Evolutionary conservation across 805 yeast genomes (phyloP), one percentile per base, ranked within the genome.

Genomic region (Hanseniaspora lindneri): DNA sequence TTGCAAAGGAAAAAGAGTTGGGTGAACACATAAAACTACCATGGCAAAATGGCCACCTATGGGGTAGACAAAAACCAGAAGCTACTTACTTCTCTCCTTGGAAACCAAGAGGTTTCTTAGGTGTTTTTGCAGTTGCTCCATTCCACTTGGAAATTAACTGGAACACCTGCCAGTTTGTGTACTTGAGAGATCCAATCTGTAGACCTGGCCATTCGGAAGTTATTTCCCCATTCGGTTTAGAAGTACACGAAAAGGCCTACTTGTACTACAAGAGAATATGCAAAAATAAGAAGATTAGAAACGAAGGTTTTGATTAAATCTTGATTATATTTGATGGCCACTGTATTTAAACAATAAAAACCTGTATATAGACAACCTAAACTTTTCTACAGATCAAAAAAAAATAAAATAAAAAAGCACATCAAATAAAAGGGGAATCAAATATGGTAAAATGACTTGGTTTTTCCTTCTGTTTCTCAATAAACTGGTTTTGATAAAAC

Each of bases 121-220:
- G 95, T 2, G 94, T 95, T 41, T 84, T 87, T 66, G 92, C 96
- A 11, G 75, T 92, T 52, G 73, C 85, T 58, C 98, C 98, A 25
- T 80, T 83, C 54, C 97, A 92, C 65, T 69, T 92, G 48, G 97
- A 92, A 67, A 69, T 92, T 39, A 83, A 94, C 20, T 89, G 84
- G 65, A 75, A 76, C 53, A 86, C 96, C 4, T 89, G 97, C 63
- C 96, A 88, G 63, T 96, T 96, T 4, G 83, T 92, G n/a, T 92
- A 89, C 65, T 67, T 92, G 64, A 81, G 96, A 66, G 95, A 92
- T 64, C 98, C 98, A 14, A 87, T 92, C 43, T 95, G 96, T 13
- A 77, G 96, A 64, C 96, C 96, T 6, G 96, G 96, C 50, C 88
- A 84, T 61, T 83, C 95, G 28, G 98, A 92, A 70, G 94, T 92